Evolutionary conservation across 805 yeast species (phyloP).

Genomic region (Starmerella vaccinii): DNA sequence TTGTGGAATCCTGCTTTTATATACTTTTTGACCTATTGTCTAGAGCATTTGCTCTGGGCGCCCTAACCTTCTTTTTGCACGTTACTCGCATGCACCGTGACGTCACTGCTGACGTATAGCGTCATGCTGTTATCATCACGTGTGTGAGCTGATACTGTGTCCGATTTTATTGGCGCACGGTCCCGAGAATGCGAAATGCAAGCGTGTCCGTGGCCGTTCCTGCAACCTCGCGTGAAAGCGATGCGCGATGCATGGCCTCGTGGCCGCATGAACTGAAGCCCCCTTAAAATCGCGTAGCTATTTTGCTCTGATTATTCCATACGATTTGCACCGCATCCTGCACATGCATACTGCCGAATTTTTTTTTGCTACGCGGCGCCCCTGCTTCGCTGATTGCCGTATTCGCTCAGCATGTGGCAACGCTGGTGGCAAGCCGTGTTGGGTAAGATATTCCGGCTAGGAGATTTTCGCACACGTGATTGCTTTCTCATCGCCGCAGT

Average conservation of each 20-base stretch:
- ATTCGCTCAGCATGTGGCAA: not conserved
- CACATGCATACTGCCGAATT: not conserved
- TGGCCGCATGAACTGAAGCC: not conserved
- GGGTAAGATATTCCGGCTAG: not conserved
- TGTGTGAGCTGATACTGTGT: not conserved
- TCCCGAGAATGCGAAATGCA: not conserved
- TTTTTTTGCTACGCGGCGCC: not conserved
- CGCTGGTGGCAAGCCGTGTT: not conserved
- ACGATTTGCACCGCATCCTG: not conserved
- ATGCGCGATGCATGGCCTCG: not conserved
- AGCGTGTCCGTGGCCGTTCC: not conserved
- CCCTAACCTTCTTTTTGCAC: not conserved
- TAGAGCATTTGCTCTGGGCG: not conserved
- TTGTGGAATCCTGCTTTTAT: not conserved
- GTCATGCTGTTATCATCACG: constrained; percentile 6
- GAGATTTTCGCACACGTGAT: not conserved
- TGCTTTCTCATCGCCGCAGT: not conserved
- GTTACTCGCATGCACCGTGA: not conserved
- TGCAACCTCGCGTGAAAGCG: not conserved
- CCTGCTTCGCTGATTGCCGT: not conserved
- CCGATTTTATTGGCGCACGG: not conserved
- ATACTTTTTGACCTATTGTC: not conserved
- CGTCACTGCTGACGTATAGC: constrained; percentile 3
- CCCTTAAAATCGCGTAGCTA: not conserved
- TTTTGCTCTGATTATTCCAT: not conserved